Percentiles rank a stretch among this genome's conserved stretches.
Conservation (phyloP, 2,329 filamentous ascomycete genomes). For the Drechslera avenae region DNA sequence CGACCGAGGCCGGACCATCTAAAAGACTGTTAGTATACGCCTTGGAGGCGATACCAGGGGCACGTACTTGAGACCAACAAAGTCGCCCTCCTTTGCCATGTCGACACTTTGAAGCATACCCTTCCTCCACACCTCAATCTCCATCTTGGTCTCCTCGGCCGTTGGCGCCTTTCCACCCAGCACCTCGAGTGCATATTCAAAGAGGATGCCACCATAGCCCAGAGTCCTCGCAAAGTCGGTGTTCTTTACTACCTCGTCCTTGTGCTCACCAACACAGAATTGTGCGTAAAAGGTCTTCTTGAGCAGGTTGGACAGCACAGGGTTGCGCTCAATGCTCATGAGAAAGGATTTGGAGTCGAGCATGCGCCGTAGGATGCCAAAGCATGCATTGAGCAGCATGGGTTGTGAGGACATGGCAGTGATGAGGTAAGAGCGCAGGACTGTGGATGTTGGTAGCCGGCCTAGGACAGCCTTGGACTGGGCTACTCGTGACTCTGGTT, state of each 20-base stretch:
- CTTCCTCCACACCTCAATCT: slow-evolving; percentile 72
- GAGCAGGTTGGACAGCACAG: slow-evolving; percentile 69
- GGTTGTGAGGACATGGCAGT: slow-evolving; percentile 73
- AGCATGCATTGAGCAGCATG: slow-evolving; percentile 70
- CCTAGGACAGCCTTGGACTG: slow-evolving; percentile 57
- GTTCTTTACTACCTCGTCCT: slow-evolving; percentile 64
- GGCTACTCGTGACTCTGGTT: slow-evolving; percentile 15
- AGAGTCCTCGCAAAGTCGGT: slow-evolving; percentile 73
- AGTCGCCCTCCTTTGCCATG: slow-evolving; percentile 58
- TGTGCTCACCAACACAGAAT: slow-evolving; percentile 84
- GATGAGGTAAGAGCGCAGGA: slow-evolving; percentile 72
- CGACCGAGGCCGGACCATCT: slow-evolving; percentile 82
- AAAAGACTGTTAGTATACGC: slow-evolving; percentile 19
- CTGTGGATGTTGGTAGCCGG: slow-evolving; percentile 67
- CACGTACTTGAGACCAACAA: slow-evolving; percentile 59
- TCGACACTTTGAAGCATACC: slow-evolving; percentile 76
- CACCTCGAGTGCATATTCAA: slow-evolving; percentile 83
- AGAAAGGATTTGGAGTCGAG: slow-evolving; percentile 70
- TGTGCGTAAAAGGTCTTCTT: slow-evolving; percentile 88
- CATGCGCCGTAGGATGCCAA: slow-evolving; percentile 69
- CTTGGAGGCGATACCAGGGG: not conserved
- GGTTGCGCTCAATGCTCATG: slow-evolving; percentile 77
- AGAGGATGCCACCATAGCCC: slow-evolving; percentile 82
- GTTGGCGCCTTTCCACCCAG: slow-evolving; percentile 66
- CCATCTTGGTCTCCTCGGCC: slow-evolving; percentile 59